Percentiles rank a stretch among this genome's conserved stretches.
Evolutionary conservation across 1,284 basidiomycete genomes (phyloP).

Genomic region (Ustilago cynodontis): DNA sequence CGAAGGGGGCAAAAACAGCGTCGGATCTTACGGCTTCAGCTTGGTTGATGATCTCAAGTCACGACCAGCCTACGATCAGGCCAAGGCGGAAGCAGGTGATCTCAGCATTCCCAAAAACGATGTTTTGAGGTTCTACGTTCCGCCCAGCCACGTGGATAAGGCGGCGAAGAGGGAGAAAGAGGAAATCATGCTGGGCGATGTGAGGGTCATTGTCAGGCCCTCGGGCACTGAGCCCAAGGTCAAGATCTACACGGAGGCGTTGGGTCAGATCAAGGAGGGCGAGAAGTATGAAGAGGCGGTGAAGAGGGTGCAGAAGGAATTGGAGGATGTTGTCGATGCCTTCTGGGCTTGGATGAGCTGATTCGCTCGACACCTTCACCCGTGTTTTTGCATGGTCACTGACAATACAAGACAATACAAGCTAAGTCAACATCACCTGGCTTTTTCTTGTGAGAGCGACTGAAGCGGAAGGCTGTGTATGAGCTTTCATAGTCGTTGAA

Average conservation of each 20-base stretch:
- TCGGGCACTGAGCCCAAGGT: constrained; percentile 64
- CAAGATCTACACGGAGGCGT: constrained; percentile 62
- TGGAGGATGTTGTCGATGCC: constrained; percentile 52
- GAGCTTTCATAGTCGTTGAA: neutral
- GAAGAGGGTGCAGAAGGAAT: constrained; percentile 40
- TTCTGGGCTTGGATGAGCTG: constrained; percentile 60
- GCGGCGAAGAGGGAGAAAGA: constrained; percentile 26
- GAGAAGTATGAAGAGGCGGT: constrained; percentile 48
- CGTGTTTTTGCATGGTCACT: too few species aligned
- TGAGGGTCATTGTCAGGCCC: constrained; percentile 60
- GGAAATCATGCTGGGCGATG: constrained; percentile 56
- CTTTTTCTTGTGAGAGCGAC: too few species aligned
- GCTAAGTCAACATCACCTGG: neutral
- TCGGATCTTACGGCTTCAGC: constrained; percentile 34
- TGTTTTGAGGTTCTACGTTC: constrained; percentile 62
- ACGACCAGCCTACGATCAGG: constrained; percentile 33
- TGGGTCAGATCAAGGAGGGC: constrained; percentile 46
- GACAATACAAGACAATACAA: neutral
- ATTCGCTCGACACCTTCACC: neutral
- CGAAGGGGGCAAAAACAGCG: constrained; percentile 33
- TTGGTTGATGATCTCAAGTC: constrained; percentile 55
- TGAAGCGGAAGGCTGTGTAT: neutral
- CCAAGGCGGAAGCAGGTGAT: constrained; percentile 48
- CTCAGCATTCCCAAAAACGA: constrained; percentile 60
- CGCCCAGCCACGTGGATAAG: constrained; percentile 30